Base-by-base conservation (phyloP, 495 filamentous ascomycete species). In the Aspergillus cristatus region DNA sequence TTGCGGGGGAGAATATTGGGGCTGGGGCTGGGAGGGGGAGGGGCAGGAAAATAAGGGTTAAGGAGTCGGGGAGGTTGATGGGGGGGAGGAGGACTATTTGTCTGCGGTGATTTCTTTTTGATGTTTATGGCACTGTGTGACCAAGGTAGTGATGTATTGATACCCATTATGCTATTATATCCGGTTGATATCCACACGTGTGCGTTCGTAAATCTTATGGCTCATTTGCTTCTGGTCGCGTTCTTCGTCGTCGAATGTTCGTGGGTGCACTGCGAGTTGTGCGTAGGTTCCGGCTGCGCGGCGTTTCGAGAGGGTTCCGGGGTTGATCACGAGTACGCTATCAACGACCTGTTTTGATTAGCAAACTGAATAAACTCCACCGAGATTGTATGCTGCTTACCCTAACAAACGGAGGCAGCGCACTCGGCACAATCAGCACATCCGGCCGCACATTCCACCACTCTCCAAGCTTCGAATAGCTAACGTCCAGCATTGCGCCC, bases 391-490 rank as follows among this genome's bases (percentile, higher is more conserved):
- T n/a, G n/a, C n/a, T n/a, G 53, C 72, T 43, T 66, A 91, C 87
- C 75, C 86, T 93, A 28, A 82, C 85, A 67, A 93, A 94, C 3
- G 85, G 79, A 7, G 81, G 78, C 45, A 98, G 58, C 41, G 79
- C 74, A 47, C 87, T 94, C 22, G 91, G 91, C 17, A 83, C 65
- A 24, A 98, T 70, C 42, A 96, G 51, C 17, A 98, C 70, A 67
- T 98, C 91, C 7, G 91, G 91, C 37, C 76, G 65, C 2, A 84
- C 79, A 43, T 79, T 82, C 45, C 90, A 68, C 77, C 91, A 87
- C 60, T 96, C 91, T 18, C 86, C 90, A 18, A 96, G 62, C 57
- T 93, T 89, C 56, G 88, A 42, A 60, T 94, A 93, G 42, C 82
- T 82, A 15, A 84, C 60, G 58, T 98, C 91, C 32, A 98, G 56